These are phyloP conservation scores for Flaveria brownii DNA, from an alignment of 129 eudicot genomes.

Conservation along the genomic window DNA sequence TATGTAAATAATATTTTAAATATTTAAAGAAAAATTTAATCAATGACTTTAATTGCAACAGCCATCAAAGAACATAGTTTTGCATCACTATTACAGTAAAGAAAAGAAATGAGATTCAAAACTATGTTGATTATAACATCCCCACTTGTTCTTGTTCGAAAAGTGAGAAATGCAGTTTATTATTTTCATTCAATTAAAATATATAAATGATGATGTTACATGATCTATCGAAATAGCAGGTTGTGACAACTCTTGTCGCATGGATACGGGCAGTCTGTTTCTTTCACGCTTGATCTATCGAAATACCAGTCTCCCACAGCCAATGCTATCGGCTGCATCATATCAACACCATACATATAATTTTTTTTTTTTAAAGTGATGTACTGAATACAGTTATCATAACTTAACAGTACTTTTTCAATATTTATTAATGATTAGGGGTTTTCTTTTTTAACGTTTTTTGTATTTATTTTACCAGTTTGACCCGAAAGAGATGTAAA, in stretches of 20 bases:
- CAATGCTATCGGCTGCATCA: constrained; percentile 67
- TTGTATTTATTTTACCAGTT: neutral
- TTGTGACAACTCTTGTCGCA: constrained; percentile 84
- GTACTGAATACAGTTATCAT: neutral
- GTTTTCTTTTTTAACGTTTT: neutral
- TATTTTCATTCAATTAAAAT: constrained; percentile 6
- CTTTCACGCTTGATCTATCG: constrained; percentile 56
- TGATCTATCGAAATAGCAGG: constrained; percentile 46
- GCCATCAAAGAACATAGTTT: constrained; percentile 1
- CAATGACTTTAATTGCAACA: neutral
- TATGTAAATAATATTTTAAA: too few species aligned
- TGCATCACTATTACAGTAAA: neutral
- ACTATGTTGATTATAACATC: constrained; percentile 3
- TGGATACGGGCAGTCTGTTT: constrained; percentile 72
- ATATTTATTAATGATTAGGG: neutral
- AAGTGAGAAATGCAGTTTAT: constrained; percentile 24
- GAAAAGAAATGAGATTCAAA: neutral
- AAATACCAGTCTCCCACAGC: constrained; percentile 89
- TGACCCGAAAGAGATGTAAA: neutral
- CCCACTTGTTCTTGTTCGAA: constrained; percentile 19
- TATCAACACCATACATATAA: neutral
- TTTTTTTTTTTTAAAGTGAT: neutral
- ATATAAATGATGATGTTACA: constrained; percentile 9
- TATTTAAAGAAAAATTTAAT: too few species aligned
- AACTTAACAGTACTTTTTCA: neutral